Base-by-base conservation (phyloP, 1,139 yeast genomes). In the Pichia sp. region DNA sequence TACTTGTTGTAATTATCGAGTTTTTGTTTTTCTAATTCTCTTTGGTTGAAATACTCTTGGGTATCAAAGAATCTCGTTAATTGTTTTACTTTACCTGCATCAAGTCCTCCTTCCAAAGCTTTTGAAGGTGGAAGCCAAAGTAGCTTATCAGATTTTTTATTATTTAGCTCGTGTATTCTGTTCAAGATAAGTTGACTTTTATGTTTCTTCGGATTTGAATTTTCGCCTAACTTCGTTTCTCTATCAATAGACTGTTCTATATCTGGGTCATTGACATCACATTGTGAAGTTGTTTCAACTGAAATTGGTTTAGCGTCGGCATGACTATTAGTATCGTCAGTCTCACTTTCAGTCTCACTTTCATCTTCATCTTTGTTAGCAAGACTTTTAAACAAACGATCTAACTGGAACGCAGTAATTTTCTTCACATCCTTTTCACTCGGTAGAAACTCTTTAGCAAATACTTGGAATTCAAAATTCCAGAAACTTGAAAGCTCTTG, bases 391-490 rank as follows among this genome's bases (percentile, higher is more conserved):
- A 93, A 84, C 54, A 90, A 78, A 62, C 84, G 88, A 57, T 85
- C 82, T 65, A 95, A 75, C 66, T 93, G 99, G 62, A 86, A 86
- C 13, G 96, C 89, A 2, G 99, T 92, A 49, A 93, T 87, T 58
- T 90, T 78, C 8, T 96, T 86, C 61, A 95, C 88, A 76, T 95
- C 99, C 65, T 87, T 89, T 69, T 95, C 99, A 15, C 96, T 84
- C 0, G 98, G 98, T 57, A 93, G 79, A 65, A 79, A 93, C 32
- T 76, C 77, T 53, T 79, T 79, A 60, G 89, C 97, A 71, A 93
- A 90, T n/a, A 83, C 88, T 47, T 81, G 78, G 65, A 95, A 90
- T 57, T 87, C 96, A 31, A 72, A 67, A 70, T 93, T 97, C 99
- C 99, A 95, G 49, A 75, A 79, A 29, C 90, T 92, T 4, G 95